Conservation (phyloP, 352 stramenopile species). For the Blastocystis sp. region DNA sequence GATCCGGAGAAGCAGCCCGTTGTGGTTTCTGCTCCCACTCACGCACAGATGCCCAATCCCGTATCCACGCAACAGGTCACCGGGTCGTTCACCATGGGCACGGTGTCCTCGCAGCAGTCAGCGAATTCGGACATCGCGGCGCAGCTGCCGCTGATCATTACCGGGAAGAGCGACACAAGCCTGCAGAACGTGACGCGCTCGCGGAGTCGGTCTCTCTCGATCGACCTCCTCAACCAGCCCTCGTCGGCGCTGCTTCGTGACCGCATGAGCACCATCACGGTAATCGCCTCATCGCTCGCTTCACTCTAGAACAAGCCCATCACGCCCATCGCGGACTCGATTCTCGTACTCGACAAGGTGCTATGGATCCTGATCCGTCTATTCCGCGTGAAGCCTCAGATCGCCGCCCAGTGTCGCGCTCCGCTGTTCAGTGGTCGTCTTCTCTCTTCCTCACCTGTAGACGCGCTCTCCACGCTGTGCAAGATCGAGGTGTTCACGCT, state of each 20-base stretch:
- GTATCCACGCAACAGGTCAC: background rate
- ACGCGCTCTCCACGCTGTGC: constrained; percentile 6
- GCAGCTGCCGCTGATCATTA: background rate
- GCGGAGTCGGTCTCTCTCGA: constrained; percentile 26
- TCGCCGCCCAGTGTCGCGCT: background rate
- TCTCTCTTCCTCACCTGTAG: background rate
- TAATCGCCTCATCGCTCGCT: background rate
- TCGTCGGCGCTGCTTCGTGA: constrained; percentile 16
- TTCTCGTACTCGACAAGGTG: constrained; percentile 49
- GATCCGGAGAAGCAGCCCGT: background rate
- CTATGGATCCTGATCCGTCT: background rate
- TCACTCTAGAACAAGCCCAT: constrained; percentile 52
- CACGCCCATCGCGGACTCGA: constrained; percentile 8
- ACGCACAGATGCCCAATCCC: background rate
- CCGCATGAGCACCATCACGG: constrained; percentile 49
- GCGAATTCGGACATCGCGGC: background rate
- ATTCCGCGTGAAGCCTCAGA: background rate
- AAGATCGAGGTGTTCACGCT: background rate
- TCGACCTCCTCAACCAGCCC: constrained; percentile 61
- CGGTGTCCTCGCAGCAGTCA: background rate
- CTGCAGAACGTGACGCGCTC: background rate
- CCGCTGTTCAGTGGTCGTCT: background rate
- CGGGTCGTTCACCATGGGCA: background rate
- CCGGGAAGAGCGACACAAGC: background rate
- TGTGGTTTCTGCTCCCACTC: background rate